Evolutionary conservation across 345 rosid species (phyloP), one percentile per base, ranked within the genome.

Genomic region (Rhodomyrtus tomentosa): DNA sequence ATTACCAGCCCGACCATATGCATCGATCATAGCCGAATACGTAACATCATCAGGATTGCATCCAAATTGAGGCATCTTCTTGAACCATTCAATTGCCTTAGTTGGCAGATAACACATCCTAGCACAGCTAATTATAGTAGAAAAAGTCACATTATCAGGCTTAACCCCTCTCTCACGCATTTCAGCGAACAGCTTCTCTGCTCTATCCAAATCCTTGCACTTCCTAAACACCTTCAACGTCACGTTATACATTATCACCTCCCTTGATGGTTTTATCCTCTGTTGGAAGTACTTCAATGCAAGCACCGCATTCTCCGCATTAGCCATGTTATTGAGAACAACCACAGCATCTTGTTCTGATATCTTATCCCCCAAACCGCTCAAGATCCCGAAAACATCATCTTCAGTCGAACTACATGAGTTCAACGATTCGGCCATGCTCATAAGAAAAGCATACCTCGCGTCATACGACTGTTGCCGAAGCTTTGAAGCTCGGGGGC

Each of bases 31-130:
- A 83, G 94, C 88, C 0, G 98, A 88, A 80, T 87, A 87, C 0
- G 95, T 95, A 81, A 93, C 85, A 50, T 91, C 92, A 88, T 95
- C 98, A 86, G 98, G 99, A 73, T 86, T 85, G 83, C 94, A 90
- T 12, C 91, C 94, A 55, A 86, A 92, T 15, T 83, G 68, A 10
- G 96, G 91, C 95, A 97, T 95, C 89, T 92, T 95, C 94, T 97
- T 96, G 56, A 94, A 95, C 99, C 95, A 97, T 76, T 95, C 98
- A 79, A 95, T 92, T 42, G 97, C 97, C 88, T 89, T 93, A 9
- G 81, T 68, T 36, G 97, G 95, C 83, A 88, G 58, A 86, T 86
- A 89, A 87, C 89, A 91, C 84, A 91, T 82, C 90, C 94, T 93
- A 53, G 98, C 94, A 84, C 98, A 95, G 85, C 93, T 90, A 87